A percentile compares a stretch with the other conserved stretches of the same genome.
These are phyloP conservation scores for Fragilariopsis cylindrus DNA, from an alignment of 108 stramenopile genomes.

Conservation along the genomic window DNA sequence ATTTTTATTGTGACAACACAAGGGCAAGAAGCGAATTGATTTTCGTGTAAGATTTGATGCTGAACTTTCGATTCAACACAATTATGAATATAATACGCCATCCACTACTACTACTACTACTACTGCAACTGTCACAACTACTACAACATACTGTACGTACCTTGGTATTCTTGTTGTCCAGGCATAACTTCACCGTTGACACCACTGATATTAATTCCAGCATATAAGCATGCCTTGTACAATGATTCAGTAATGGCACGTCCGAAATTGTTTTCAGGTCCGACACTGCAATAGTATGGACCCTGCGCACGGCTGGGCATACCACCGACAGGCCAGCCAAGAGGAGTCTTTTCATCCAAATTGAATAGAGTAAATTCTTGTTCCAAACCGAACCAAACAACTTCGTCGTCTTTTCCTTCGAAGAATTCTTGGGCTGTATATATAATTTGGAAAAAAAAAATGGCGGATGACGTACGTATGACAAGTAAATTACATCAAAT, in stretches of 20 bases:
- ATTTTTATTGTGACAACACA: background rate
- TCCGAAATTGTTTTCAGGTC: slow-evolving; percentile 94
- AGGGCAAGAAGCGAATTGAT: background rate
- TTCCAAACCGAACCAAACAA: slow-evolving; percentile 94
- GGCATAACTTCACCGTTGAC: slow-evolving; percentile 99
- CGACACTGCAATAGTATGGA: slow-evolving; percentile 97
- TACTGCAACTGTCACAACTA: too few relatives aligned
- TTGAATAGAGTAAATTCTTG: slow-evolving; percentile 99
- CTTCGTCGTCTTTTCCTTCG: slow-evolving; percentile 76
- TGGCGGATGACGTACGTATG: background rate
- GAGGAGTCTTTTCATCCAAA: slow-evolving; percentile 86
- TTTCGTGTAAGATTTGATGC: too few relatives aligned
- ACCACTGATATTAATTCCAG: slow-evolving; percentile 93
- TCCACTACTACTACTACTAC: background rate
- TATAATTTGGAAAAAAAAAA: background rate
- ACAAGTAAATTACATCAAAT: background rate
- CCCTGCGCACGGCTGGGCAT: slow-evolving; percentile 88
- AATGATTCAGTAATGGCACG: slow-evolving; percentile 91
- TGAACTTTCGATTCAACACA: too few relatives aligned
- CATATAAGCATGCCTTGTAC: slow-evolving; percentile 96
- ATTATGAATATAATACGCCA: background rate
- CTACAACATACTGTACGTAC: background rate
- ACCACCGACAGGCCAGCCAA: slow-evolving; percentile 96
- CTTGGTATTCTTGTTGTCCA: slow-evolving; percentile 97
- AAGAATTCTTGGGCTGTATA: slow-evolving; percentile 69